These are phyloP conservation scores for Linum usitatissimum DNA, from an alignment of 345 rosid genomes.

Conservation along the genomic window DNA sequence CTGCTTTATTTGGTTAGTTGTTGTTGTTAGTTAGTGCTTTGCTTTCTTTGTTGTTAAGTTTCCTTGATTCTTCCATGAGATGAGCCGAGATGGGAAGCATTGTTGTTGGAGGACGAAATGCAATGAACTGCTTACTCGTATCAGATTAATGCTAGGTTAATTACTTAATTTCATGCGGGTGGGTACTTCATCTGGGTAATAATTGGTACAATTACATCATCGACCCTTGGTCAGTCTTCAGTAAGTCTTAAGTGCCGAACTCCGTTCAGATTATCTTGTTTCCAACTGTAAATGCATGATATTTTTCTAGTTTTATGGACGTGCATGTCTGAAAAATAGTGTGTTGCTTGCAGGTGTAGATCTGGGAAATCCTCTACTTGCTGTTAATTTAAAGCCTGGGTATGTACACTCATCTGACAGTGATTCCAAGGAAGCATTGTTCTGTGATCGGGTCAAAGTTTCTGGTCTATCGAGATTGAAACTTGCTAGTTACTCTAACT, in stretches of 20 bases:
- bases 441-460: conserved; percentile 69
- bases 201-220: too few relatives aligned
- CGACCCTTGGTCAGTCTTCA: too few relatives aligned
- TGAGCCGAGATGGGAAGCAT: neutral
- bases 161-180: too few relatives aligned
- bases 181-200: too few relatives aligned
- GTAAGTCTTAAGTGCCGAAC: too few relatives aligned
- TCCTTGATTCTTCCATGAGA: neutral
- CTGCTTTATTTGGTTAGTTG: too few relatives aligned
- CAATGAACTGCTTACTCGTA: neutral
- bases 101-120: neutral
- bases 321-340: neutral
- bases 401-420: conserved; percentile 12
- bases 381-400: conserved; percentile 33
- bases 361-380: conserved; percentile 36
- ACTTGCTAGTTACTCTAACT: conserved; percentile 52
- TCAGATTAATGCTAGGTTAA: neutral
- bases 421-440: conserved; percentile 25
- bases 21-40: too few relatives aligned
- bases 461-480: conserved; percentile 53
- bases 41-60: neutral
- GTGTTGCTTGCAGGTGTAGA: conserved; percentile 33
- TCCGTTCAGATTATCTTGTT: neutral
- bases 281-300: neutral
- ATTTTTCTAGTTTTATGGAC: too few relatives aligned